phyloP scores from a whole-genome alignment of 108 stramenopile species.

The Cyclotella sp. region DNA sequence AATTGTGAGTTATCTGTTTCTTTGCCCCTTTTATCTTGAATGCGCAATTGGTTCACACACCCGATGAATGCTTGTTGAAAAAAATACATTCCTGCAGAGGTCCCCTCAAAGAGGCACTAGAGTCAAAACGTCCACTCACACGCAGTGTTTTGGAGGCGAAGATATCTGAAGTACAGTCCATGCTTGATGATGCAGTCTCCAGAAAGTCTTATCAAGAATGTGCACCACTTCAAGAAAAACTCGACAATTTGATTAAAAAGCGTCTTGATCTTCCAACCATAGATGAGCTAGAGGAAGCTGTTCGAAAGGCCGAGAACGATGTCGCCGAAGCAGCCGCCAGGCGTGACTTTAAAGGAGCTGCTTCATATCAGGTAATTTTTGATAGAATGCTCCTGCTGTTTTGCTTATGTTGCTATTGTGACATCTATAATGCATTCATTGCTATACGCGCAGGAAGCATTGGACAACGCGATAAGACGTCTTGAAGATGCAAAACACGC shows the following conservation, averaged over 20 bases:
- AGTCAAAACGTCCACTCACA: conserved; percentile 76
- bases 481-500: conserved; percentile 57
- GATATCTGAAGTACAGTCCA: conserved; percentile 63
- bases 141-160: conserved; percentile 67
- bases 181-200: conserved; percentile 71
- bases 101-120: conserved; percentile 65
- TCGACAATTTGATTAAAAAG: conserved; percentile 67
- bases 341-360: conserved; percentile 78
- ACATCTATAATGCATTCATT: background rate
- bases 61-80: conserved; percentile 11
- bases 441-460: conserved; percentile 20
- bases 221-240: conserved; percentile 74
- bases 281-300: conserved; percentile 70
- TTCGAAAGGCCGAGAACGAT: conserved; percentile 59
- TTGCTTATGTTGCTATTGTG: background rate
- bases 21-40: conserved; percentile 8
- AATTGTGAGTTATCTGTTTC: conserved; percentile 52
- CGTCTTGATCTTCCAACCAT: conserved; percentile 77
- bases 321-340: conserved; percentile 71
- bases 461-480: conserved; percentile 65
- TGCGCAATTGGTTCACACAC: background rate
- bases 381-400: background rate
- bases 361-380: conserved; percentile 49
- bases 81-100: conserved; percentile 35
- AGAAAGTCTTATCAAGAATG: conserved; percentile 77